Evolutionary conservation across 2,329 filamentous ascomycete genomes (phyloP).

Genomic region (Stagonosporopsis chrysanthemi): DNA sequence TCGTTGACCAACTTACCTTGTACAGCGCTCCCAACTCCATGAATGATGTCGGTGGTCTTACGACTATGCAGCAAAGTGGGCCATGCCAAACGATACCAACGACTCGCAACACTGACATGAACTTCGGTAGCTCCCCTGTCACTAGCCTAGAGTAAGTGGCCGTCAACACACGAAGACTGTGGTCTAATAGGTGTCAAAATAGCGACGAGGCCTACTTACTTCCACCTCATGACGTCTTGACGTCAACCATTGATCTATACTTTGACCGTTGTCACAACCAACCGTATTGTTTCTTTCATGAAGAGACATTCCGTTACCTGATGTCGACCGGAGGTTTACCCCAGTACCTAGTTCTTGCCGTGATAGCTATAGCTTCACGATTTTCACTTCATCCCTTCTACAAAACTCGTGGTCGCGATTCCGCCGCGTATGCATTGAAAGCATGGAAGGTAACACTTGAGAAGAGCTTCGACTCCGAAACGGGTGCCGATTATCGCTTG

Average conservation of each 20-base stretch:
- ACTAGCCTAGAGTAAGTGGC: neutral
- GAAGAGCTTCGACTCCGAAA: constrained; percentile 15
- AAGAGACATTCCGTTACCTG: constrained; percentile 4
- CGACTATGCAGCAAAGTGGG: neutral
- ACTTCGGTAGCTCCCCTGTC: neutral
- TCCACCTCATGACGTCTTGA: neutral
- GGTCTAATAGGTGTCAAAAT: neutral
- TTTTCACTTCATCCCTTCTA: neutral
- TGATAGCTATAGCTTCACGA: neutral
- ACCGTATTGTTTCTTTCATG: constrained; percentile 19
- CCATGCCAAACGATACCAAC: neutral
- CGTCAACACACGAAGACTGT: neutral
- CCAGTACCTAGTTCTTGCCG: neutral
- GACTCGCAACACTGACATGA: neutral
- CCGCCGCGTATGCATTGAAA: neutral
- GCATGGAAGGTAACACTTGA: neutral
- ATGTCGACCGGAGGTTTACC: neutral
- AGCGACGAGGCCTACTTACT: neutral
- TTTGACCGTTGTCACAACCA: constrained; percentile 9
- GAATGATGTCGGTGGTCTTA: neutral
- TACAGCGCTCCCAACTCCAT: neutral
- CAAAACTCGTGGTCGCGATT: neutral
- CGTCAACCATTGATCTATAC: constrained; percentile 5
- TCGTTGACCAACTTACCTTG: neutral
- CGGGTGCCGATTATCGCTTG: constrained; percentile 1